These are phyloP conservation scores for Cordyceps farinosa DNA, from an alignment of 2,329 filamentous ascomycete genomes.

Conservation along the genomic window DNA sequence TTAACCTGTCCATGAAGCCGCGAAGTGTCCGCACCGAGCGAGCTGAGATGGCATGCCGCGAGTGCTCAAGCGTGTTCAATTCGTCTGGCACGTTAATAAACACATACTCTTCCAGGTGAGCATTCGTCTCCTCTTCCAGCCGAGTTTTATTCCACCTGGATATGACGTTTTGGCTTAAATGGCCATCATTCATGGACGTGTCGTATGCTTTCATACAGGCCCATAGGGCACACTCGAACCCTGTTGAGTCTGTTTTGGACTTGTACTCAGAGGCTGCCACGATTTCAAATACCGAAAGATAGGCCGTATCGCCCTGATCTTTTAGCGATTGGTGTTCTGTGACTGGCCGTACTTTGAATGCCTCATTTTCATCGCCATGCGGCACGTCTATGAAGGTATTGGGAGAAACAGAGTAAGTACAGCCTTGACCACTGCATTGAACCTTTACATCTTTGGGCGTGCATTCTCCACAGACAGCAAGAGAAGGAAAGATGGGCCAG, in stretches of 20 bases:
- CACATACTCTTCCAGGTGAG: constrained; percentile 29
- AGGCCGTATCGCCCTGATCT: constrained; percentile 22
- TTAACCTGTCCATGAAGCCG: constrained; percentile 32
- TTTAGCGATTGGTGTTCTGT: constrained; percentile 17
- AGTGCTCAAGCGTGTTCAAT: constrained; percentile 26
- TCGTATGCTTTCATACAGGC: constrained; percentile 35
- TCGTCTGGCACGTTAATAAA: constrained; percentile 30
- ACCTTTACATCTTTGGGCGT: constrained; percentile 17
- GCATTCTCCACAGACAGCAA: constrained; percentile 37
- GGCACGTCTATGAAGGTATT: constrained; percentile 28
- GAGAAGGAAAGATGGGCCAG: constrained; percentile 35
- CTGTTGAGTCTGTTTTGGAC: constrained; percentile 22
- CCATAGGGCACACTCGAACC: constrained; percentile 35
- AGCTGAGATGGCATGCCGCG: constrained; percentile 31
- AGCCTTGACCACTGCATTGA: constrained; percentile 25
- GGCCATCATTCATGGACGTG: constrained; percentile 29
- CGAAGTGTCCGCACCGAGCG: constrained; percentile 30
- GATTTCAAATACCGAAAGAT: constrained; percentile 36
- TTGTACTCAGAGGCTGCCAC: constrained; percentile 28
- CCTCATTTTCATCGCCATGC: constrained; percentile 23
- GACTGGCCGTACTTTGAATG: constrained; percentile 30
- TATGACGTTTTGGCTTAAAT: constrained; percentile 24
- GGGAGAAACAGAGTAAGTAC: constrained; percentile 29
- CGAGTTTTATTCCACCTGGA: constrained; percentile 30
- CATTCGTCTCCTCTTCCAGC: constrained; percentile 26